Percentiles rank a stretch among this genome's conserved stretches.
Conservation (phyloP, 2,329 filamentous ascomycete genomes). For the Neospermospora avenae region DNA sequence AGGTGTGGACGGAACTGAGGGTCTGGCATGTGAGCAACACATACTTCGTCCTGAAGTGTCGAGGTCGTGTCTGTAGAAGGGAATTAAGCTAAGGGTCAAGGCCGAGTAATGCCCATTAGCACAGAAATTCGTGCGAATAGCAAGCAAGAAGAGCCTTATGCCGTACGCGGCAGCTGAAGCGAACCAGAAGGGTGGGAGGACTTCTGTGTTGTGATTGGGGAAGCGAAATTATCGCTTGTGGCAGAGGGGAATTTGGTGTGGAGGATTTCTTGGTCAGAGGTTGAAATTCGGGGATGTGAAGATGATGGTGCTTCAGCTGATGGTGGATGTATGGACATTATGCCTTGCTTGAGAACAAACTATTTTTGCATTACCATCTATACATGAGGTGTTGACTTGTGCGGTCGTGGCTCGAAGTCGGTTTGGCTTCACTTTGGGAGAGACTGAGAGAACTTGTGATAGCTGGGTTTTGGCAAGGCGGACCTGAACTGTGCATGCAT, state of each 20-base stretch:
- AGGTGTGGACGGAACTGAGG: too few relatives aligned
- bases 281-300: not conserved
- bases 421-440: too few relatives aligned
- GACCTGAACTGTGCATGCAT: too few relatives aligned
- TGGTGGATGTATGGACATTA: not conserved
- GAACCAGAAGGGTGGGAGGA: conserved; percentile 12
- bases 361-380: too few relatives aligned
- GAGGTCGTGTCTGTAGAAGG: not conserved
- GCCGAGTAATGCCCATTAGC: not conserved
- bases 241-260: not conserved
- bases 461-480: too few relatives aligned
- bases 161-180: conserved; percentile 9
- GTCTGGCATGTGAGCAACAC: too few relatives aligned
- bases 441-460: too few relatives aligned
- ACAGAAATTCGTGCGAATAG: not conserved
- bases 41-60: too few relatives aligned
- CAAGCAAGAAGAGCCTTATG: conserved; percentile 15
- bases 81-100: not conserved
- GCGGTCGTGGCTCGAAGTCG: too few relatives aligned
- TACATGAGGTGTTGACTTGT: too few relatives aligned
- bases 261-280: not conserved
- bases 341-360: too few relatives aligned
- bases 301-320: not conserved
- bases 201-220: conserved; percentile 12
- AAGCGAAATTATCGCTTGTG: not conserved